Evolutionary conservation across 164 flowering plant species (phyloP), one percentile per base, ranked within the genome.

Genomic region (Warburgia ugandensis): DNA sequence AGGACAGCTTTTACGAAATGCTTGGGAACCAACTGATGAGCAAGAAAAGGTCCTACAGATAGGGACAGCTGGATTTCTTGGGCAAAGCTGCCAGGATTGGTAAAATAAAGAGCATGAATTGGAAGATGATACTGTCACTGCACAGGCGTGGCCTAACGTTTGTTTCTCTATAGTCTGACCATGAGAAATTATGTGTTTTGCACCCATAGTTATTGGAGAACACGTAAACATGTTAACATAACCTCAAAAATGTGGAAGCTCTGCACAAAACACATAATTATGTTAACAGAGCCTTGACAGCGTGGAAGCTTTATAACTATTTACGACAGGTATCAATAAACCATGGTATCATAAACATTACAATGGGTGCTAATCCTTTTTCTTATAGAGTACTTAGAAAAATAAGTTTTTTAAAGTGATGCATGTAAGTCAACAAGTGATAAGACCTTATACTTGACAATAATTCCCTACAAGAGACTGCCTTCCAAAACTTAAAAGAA

Each of bases 181-280:
- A 35, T 70, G 52, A 50, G 26, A 40, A 49, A 72, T 48, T 4
- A 65, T 58, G 40, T 46, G 62, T 59, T 63, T 84, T 21, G 60
- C 46, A 59, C 73, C 63, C 13, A 68, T 57, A 23, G 54, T 72
- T 49, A 77, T 50, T 21, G 78, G 69, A 64, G 74, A 63, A 51
- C 60, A 64, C 52, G 50, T 52, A 23, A 53, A 59, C 84, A 79
- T 83, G 50, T 35, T 71, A 40, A 56, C 69, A 66, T 58, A 56
- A 16, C 77, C 69, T 41, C 58, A 50, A 39, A 68, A 26, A 49
- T 29, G 28, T 14, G 41, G 19, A n/a, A 50, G 40, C 35, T 26
- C 16, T 37, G 41, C 41, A 37, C 41, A 37, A 3, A 1, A 37
- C 17, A 12, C 17, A 37, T 1, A 37, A 37, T 14, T 37, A n/a